Evolutionary conservation across 116 monocot species (phyloP).

Genomic region (Dioscorea cayenensis): DNA sequence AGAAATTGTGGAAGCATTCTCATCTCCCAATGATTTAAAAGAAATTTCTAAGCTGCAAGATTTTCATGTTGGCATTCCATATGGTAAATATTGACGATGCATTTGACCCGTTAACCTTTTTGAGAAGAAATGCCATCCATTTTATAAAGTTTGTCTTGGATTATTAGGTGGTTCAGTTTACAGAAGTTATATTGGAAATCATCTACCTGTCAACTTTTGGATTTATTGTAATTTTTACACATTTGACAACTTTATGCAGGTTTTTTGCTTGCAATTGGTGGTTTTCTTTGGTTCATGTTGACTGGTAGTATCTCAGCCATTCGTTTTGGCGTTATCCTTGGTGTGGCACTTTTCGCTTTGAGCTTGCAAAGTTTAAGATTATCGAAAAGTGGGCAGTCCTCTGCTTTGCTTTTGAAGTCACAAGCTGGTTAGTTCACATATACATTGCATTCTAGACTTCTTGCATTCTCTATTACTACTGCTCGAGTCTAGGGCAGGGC

Average conservation of each 20-base stretch:
- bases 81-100: conserved; percentile 41
- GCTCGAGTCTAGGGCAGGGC: too few relatives aligned
- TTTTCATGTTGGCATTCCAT: conserved; percentile 80
- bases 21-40: conserved; percentile 33
- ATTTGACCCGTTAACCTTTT: too few relatives aligned
- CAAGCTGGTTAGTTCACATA: conserved; percentile 67
- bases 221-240: not conserved
- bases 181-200: too few relatives aligned
- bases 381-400: conserved; percentile 56
- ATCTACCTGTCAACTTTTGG: too few relatives aligned
- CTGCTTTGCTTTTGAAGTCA: conserved; percentile 51
- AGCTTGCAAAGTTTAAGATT: conserved; percentile 64
- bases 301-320: conserved; percentile 77
- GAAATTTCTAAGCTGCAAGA: conserved; percentile 43
- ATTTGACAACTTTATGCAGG: conserved; percentile 29
- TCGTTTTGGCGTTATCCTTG: conserved; percentile 91
- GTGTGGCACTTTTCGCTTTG: conserved; percentile 58
- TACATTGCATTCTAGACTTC: not conserved
- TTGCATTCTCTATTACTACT: too few relatives aligned
- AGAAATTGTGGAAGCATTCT: conserved; percentile 61
- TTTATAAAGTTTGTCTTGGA: not conserved
- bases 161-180: not conserved
- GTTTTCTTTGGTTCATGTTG: conserved; percentile 85
- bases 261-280: conserved; percentile 58
- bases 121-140: not conserved